These are phyloP conservation scores for Ramalina intermedia DNA, from an alignment of 495 filamentous ascomycete species.

Conservation along the genomic window DNA sequence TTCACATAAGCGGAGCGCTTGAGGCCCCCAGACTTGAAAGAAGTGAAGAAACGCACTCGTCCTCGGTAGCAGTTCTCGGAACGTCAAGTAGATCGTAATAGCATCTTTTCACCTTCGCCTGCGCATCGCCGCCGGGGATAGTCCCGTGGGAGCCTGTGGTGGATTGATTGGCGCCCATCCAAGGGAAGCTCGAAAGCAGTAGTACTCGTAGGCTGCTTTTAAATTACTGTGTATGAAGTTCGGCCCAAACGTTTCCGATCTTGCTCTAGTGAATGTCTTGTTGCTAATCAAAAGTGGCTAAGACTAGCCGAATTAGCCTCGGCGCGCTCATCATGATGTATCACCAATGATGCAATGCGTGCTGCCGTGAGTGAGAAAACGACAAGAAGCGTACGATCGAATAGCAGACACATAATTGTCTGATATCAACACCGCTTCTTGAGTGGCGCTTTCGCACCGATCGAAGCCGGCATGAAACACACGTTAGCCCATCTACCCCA, in stretches of 20 bases:
- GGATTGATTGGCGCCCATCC: conserved; percentile 77
- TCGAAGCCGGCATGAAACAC: conserved; percentile 1
- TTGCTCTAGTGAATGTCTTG: too few species aligned
- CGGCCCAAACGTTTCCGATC: too few species aligned
- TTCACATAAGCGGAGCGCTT: not conserved
- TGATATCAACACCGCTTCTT: not conserved
- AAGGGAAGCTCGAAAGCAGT: too few species aligned
- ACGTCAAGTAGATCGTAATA: conserved; percentile 86
- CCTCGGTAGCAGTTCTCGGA: conserved; percentile 54
- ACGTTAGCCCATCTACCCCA: conserved; percentile 43
- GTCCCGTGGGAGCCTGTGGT: conserved; percentile 21
- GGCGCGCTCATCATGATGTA: too few species aligned
- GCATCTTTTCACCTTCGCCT: conserved; percentile 46
- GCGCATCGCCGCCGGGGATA: conserved; percentile 12
- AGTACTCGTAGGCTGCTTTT: too few species aligned
- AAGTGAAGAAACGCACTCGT: conserved; percentile 50
- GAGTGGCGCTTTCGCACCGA: not conserved
- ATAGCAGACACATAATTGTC: not conserved
- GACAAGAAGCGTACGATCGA: too few species aligned
- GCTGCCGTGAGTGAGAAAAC: too few species aligned
- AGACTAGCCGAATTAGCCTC: too few species aligned
- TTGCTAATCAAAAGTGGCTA: too few species aligned
- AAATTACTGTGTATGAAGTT: too few species aligned
- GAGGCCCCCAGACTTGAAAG: not conserved
- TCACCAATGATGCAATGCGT: too few species aligned